phyloP scores from a whole-genome alignment of 164 flowering plant genomes.

The Annona squamosa region DNA sequence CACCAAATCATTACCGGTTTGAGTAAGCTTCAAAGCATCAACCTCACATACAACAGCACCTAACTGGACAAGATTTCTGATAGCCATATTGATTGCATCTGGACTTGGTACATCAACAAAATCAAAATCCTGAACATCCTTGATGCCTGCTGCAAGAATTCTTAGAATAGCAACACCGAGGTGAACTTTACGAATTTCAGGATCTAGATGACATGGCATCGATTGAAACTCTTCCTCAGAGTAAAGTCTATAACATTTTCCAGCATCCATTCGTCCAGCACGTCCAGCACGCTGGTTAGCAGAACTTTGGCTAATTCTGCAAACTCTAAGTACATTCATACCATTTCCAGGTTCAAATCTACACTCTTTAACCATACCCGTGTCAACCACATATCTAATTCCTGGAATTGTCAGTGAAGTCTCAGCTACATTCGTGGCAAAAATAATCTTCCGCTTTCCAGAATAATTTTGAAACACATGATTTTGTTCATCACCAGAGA shows the following conservation, averaged over 20 bases:
- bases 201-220: slow-evolving; percentile 69
- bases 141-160: slow-evolving; percentile 75
- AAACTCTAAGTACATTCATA: slow-evolving; percentile 78
- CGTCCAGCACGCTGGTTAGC: slow-evolving; percentile 95
- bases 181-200: slow-evolving; percentile 87
- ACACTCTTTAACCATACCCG: slow-evolving; percentile 84
- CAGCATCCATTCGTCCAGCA: slow-evolving; percentile 94
- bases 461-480: slow-evolving; percentile 53
- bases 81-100: slow-evolving; percentile 76
- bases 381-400: slow-evolving; percentile 83
- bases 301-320: slow-evolving; percentile 75
- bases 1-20: slow-evolving; percentile 50
- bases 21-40: slow-evolving; percentile 47
- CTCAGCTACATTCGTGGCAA: slow-evolving; percentile 93
- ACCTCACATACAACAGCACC: slow-evolving; percentile 46
- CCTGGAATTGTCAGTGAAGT: slow-evolving; percentile 96
- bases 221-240: slow-evolving; percentile 45
- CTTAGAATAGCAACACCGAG: slow-evolving; percentile 89
- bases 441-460: slow-evolving; percentile 75
- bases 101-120: slow-evolving; percentile 84
- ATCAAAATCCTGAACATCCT: slow-evolving; percentile 57
- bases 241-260: slow-evolving; percentile 83
- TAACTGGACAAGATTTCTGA: slow-evolving; percentile 67
- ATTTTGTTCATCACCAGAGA: slow-evolving; percentile 68
- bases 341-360: slow-evolving; percentile 78